Percentiles rank a stretch among this genome's conserved stretches.
Conservation (phyloP, 2,329 filamentous ascomycete species). For the Cercospora zeina region DNA sequence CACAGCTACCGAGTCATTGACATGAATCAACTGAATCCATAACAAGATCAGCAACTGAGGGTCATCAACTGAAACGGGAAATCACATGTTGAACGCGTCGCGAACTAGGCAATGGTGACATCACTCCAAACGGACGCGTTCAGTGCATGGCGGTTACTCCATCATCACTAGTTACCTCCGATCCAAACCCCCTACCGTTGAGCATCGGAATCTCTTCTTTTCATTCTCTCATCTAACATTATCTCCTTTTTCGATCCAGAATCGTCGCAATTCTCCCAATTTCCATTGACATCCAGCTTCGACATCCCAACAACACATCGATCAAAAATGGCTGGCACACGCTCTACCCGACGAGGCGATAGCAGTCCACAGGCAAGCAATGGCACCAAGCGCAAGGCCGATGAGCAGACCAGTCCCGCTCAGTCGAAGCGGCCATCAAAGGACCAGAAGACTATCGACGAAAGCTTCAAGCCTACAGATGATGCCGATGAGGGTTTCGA, state of each 20-base stretch:
- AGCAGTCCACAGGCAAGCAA: constrained; percentile 13
- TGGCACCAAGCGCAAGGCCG: constrained; percentile 25
- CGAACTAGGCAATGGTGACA: constrained; percentile 11
- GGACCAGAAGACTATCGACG: constrained; percentile 12
- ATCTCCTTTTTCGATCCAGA: background rate
- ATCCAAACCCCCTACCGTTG: no score
- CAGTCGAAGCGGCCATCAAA: constrained; percentile 44
- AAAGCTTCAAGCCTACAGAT: constrained; percentile 15
- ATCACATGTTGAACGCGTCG: constrained; percentile 10
- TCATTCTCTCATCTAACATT: background rate
- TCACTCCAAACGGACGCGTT: background rate
- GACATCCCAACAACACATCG: background rate
- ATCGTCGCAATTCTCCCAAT: background rate
- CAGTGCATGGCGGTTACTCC: constrained; percentile 6
- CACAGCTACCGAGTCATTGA: background rate
- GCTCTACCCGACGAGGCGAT: constrained; percentile 19
- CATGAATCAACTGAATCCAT: background rate
- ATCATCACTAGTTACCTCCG: constrained; percentile 8
- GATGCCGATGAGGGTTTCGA: constrained; percentile 29
- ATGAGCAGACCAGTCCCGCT: constrained; percentile 32
- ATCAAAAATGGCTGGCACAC: constrained; percentile 18
- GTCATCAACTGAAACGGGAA: background rate
- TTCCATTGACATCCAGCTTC: background rate
- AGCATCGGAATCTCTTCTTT: background rate
- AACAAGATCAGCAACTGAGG: background rate